Evolutionary conservation across 2,329 filamentous ascomycete species (phyloP).

Genomic region (Hirsutella thompsonii): DNA sequence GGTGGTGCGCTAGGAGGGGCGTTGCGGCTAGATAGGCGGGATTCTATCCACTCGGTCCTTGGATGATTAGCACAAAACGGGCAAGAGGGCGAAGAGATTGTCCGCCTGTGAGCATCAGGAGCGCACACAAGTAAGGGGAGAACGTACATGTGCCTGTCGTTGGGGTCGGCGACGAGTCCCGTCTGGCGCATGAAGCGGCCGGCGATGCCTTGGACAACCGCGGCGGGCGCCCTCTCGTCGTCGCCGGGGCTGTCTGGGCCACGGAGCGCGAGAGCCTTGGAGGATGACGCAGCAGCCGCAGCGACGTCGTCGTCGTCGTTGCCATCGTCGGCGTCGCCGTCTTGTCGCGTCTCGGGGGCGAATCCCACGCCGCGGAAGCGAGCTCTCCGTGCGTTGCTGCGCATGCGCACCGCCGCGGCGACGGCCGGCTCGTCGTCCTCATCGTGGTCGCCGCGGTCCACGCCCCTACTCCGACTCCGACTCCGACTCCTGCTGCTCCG

Average conservation of each 20-base stretch:
- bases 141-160: slow-evolving; percentile 69
- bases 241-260: slow-evolving; percentile 20
- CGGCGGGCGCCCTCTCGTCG: slow-evolving; percentile 13
- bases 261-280: slow-evolving; percentile 15
- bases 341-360: slow-evolving; percentile 17
- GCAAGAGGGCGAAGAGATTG: background rate
- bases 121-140: no score
- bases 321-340: background rate
- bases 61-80: slow-evolving; percentile 45
- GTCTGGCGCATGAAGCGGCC: slow-evolving; percentile 60
- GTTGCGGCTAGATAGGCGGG: slow-evolving; percentile 53
- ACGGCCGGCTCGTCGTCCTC: slow-evolving; percentile 13
- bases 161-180: slow-evolving; percentile 49
- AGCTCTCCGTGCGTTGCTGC: slow-evolving; percentile 33
- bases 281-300: background rate
- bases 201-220: slow-evolving; percentile 13
- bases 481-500: background rate
- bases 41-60: slow-evolving; percentile 80
- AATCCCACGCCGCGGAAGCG: slow-evolving; percentile 45
- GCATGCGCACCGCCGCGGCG: background rate
- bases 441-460: background rate
- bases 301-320: no score
- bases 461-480: background rate
- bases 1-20: slow-evolving; percentile 9
- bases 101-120: no score